phyloP scores from a whole-genome alignment of 768 basidiomycete genomes.

The Gymnopilus junonius region DNA sequence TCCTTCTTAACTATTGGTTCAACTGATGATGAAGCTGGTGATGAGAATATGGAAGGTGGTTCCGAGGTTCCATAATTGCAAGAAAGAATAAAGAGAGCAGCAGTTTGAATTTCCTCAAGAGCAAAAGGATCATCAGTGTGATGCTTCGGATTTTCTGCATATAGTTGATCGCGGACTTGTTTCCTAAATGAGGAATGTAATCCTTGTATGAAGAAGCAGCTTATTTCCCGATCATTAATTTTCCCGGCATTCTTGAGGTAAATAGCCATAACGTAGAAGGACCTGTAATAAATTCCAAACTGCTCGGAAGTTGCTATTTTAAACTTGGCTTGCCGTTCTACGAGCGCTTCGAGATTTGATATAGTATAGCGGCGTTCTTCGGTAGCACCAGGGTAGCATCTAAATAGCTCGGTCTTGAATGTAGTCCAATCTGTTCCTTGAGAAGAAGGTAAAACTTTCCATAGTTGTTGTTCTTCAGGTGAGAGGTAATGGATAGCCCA shows the following conservation, averaged over 20 bases:
- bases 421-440: slow-evolving; percentile 2
- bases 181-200: no score
- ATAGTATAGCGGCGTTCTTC: slow-evolving; percentile 7
- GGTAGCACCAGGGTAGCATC: no score
- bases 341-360: slow-evolving; percentile 3
- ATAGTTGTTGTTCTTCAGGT: slow-evolving; percentile 3
- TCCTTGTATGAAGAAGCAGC: no score
- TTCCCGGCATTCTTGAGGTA: no score
- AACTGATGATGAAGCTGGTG: not conserved
- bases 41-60: not conserved
- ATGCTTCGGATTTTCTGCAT: slow-evolving; percentile 9
- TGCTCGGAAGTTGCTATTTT: slow-evolving; percentile 6
- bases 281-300: no score
- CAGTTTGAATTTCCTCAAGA: slow-evolving; percentile 4
- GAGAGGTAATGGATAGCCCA: slow-evolving; percentile 14
- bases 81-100: slow-evolving; percentile 10
- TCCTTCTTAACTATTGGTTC: slow-evolving; percentile 2
- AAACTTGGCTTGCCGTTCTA: not conserved
- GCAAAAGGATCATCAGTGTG: slow-evolving; percentile 10
- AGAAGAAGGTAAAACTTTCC: not conserved
- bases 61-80: not conserved
- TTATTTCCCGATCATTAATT: no score
- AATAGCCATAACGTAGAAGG: no score
- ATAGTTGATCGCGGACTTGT: slow-evolving; percentile 4
- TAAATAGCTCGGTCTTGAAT: slow-evolving; percentile 10